Percentiles rank a stretch among this genome's conserved stretches.
Conservation (phyloP, 202 grass and related monocot genomes). For the Schoenoplectus tabernaemontani region DNA sequence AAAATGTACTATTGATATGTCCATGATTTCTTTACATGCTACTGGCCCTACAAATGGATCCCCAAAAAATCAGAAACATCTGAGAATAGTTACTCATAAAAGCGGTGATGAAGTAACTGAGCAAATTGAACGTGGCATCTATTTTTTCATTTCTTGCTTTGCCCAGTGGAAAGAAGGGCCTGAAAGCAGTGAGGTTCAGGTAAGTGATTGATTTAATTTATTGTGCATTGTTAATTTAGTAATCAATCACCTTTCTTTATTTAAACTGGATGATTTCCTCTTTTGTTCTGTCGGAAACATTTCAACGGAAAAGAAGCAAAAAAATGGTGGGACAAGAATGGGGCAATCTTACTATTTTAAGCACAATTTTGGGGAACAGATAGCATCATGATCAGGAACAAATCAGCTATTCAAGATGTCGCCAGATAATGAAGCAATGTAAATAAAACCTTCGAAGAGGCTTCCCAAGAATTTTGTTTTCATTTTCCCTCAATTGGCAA, state of each 20-base stretch:
- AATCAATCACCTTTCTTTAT: background rate
- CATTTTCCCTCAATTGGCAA: background rate
- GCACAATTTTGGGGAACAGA: conserved; percentile 27
- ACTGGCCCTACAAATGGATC: conserved; percentile 6
- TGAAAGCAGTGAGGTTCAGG: conserved; percentile 81
- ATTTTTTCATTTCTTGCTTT: conserved; percentile 44
- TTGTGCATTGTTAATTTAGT: background rate
- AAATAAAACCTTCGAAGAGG: conserved; percentile 22
- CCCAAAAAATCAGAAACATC: conserved; percentile 11
- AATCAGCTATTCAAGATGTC: background rate
- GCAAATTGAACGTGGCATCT: conserved; percentile 74
- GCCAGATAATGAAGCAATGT: conserved; percentile 2
- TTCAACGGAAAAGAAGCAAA: conserved; percentile 73
- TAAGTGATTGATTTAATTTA: conserved; percentile 18
- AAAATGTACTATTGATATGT: conserved; percentile 8
- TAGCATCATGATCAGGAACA: background rate
- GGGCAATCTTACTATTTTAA: conserved; percentile 39
- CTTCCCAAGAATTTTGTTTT: background rate
- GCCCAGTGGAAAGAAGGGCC: conserved; percentile 41
- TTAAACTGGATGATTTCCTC: conserved; percentile 1
- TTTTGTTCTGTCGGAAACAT: conserved; percentile 62
- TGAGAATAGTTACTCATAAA: conserved; percentile 22
- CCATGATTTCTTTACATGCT: background rate
- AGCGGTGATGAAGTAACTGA: conserved; percentile 31
- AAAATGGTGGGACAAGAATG: conserved; percentile 72